Base-by-base conservation (phyloP, 495 filamentous ascomycete species). In the Letharia lupina region DNA sequence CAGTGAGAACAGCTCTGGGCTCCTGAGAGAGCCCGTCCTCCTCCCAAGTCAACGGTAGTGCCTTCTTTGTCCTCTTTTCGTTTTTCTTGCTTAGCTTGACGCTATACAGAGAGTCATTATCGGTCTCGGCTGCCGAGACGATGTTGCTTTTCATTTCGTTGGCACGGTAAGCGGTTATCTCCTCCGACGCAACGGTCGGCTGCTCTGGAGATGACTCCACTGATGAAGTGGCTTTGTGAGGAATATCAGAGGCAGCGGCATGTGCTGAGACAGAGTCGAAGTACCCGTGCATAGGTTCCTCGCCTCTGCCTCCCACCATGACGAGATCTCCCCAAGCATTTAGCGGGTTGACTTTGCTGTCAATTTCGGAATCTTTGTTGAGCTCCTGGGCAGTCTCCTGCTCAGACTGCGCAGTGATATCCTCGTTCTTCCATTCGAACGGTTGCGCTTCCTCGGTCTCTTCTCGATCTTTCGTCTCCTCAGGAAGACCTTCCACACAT, bases 401-500 rank as follows among this genome's bases (percentile, higher is more conserved):
- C 7, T 66, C 66, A 39, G 54, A 47, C 41, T 63, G 61, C 7
- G 65, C 57, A 23, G 67, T 54, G 61, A 68, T 18, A 33, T 45
- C 33, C 23, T 74, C 73, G 31, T 61, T 61, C 65, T 76, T 72
- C 60, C 67, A 62, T 39, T 60, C 69, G 52, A 75, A 73, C 47
- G 74, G 78, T 63, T 76, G 76, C 33, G 74, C 74, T 65, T 78
- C 80, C 67, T 73, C 66, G 50, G 66, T 68, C 65, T 82, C 81
- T 65, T 80, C 76, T 66, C 75, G 80, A 16, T 77, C 75, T 67
- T 82, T 78, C 48, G 77, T 80, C 54, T 77, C 74, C 57, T 77
- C 78, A 31, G 77, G 71, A 18, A 77, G 67, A 50, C 56, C 41
- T 31, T 73, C 74, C n/a, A 72, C 12, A 13, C 7, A 10, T 18